Base-by-base conservation (phyloP, 2,329 filamentous ascomycete genomes). In the Clonostachys chloroleuca region DNA sequence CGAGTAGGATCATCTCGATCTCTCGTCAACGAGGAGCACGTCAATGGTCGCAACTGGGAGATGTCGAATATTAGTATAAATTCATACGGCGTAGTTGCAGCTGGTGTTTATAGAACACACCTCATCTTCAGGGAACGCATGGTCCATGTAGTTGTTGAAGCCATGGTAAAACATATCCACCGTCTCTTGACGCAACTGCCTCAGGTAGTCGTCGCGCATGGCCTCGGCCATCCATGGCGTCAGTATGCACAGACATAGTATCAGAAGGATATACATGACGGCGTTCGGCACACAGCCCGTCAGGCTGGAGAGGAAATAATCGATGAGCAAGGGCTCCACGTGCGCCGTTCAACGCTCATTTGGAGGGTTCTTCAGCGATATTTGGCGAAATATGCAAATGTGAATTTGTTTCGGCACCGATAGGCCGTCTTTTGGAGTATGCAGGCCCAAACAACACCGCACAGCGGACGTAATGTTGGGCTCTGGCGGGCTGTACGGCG, bases 81-180 rank as follows among this genome's bases (percentile, higher is more conserved):
- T 7, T 30, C 17, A 20, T 43, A n/a, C 42, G 45, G 24, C 12
- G 9, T 17, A n/a, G 40, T 7, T 13, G 14, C n/a, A 41, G 20
- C 10, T 12, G 12, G 7, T 48, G 12, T 30, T 2, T 7, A 12
- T 13, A 17, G 13, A 18, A 51, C 57, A 36, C 50, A 84, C 82
- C 79, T 94, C 94, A 61, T 99, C 94, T 67, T 97, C 94, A 12
- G 94, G 94, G 61, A 96, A 99, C 49, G 92, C 94, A 66, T 95
- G 78, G 54, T 81, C 71, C 84, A 96, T 94, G 73, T 99, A 99
- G 66, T 92, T 95, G 69, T 92, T 84, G 72, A 85, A 97, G 50
- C 94, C 94, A 74, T 99, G 94, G 67, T 95, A 96, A 73, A 97
- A 97, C 78, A 97, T 90, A 56, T 89, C 78, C 49, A 83, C 78